Evolutionary conservation across 768 basidiomycete genomes (phyloP).

Genomic region (Rhizopogon salebrosus): DNA sequence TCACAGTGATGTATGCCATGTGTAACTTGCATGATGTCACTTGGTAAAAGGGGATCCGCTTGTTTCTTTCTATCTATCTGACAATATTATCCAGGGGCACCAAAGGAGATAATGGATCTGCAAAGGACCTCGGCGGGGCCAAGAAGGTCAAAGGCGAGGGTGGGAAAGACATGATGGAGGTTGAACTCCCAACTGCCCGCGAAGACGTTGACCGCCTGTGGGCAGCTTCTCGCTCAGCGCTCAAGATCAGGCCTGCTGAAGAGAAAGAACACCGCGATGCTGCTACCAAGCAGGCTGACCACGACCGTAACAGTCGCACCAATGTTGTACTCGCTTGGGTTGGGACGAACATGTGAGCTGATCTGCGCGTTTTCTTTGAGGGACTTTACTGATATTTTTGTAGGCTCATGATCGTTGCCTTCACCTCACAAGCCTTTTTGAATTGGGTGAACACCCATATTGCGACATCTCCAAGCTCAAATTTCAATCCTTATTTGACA

Average conservation of each 20-base stretch:
- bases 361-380: slow-evolving; percentile 6
- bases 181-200: slow-evolving; percentile 72
- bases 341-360: slow-evolving; percentile 74
- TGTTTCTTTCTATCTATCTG: not conserved
- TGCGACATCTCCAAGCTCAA: slow-evolving; percentile 38
- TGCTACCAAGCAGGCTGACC: slow-evolving; percentile 85
- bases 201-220: slow-evolving; percentile 90
- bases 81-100: slow-evolving; percentile 57
- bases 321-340: slow-evolving; percentile 84
- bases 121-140: slow-evolving; percentile 86
- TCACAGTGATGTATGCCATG: slow-evolving; percentile 85
- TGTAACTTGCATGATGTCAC: slow-evolving; percentile 89
- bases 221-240: slow-evolving; percentile 66
- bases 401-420: slow-evolving; percentile 67
- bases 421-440: slow-evolving; percentile 73
- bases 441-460: slow-evolving; percentile 66
- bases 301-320: slow-evolving; percentile 77
- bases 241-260: slow-evolving; percentile 64
- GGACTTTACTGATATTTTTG: slow-evolving; percentile 2
- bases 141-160: slow-evolving; percentile 84
- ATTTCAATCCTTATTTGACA: slow-evolving; percentile 86
- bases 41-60: slow-evolving; percentile 34
- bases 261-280: slow-evolving; percentile 81
- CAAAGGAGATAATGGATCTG: slow-evolving; percentile 84
- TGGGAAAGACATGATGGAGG: slow-evolving; percentile 84